phyloP scores from a whole-genome alignment of 2,329 filamentous ascomycete species.

The Thelonectria blattea region DNA sequence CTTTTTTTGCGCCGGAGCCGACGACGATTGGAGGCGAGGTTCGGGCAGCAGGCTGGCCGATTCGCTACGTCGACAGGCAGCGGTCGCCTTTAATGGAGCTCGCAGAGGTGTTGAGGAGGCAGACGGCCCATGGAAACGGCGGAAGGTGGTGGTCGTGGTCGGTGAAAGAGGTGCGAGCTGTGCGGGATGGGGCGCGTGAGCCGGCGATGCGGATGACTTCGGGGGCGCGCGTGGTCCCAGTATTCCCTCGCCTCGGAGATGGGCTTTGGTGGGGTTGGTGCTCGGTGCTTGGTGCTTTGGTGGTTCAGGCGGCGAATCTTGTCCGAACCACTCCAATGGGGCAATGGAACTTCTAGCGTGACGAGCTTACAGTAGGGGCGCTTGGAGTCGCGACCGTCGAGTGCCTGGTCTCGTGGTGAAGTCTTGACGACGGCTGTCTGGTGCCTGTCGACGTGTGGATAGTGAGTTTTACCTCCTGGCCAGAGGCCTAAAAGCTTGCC shows the following conservation, averaged over 20 bases:
- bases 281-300: neutral
- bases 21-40: slow-evolving; percentile 28
- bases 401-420: neutral
- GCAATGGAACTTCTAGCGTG: neutral
- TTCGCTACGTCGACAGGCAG: slow-evolving; percentile 20
- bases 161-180: slow-evolving; percentile 18
- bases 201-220: slow-evolving; percentile 42
- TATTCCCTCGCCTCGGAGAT: slow-evolving; percentile 24
- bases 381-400: neutral
- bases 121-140: slow-evolving; percentile 15
- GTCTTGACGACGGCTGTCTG: neutral
- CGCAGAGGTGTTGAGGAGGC: slow-evolving; percentile 13
- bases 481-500: slow-evolving; percentile 1
- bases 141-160: slow-evolving; percentile 17
- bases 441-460: neutral
- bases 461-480: neutral
- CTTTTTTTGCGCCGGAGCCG: slow-evolving; percentile 29
- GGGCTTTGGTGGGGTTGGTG: slow-evolving; percentile 22
- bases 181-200: slow-evolving; percentile 36
- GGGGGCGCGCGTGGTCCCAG: slow-evolving; percentile 36
- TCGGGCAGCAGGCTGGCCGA: slow-evolving; percentile 20
- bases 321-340: slow-evolving; percentile 1
- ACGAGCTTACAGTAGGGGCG: neutral
- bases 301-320: neutral
- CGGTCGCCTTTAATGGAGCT: slow-evolving; percentile 22